Conservation (phyloP, 192 early-diverging fungal genomes). For the Linnemannia hyalina region DNA sequence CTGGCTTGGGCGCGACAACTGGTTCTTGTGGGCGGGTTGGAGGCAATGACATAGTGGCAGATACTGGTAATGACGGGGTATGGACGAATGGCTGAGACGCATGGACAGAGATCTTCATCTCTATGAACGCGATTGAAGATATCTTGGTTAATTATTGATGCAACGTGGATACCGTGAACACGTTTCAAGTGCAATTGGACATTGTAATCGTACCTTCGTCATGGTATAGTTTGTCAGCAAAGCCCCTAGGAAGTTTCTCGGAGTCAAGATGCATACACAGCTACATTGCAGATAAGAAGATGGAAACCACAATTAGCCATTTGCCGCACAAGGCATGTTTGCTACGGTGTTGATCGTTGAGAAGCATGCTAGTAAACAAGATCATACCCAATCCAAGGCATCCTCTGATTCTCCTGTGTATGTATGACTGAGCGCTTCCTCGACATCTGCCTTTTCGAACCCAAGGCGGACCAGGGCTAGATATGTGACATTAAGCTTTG, state of each 20-base stretch:
- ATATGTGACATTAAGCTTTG: constrained; percentile 62
- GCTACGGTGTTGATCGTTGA: neutral
- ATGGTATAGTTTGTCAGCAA: constrained; percentile 62
- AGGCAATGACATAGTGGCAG: constrained; percentile 3
- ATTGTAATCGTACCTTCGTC: constrained; percentile 47
- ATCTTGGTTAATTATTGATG: neutral
- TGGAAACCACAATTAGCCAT: neutral
- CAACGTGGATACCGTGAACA: neutral
- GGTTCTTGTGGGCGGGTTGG: neutral
- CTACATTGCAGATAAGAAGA: neutral
- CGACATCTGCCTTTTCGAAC: constrained; percentile 60
- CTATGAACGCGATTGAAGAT: constrained; percentile 12
- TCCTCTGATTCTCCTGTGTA: constrained; percentile 54
- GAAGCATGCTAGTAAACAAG: neutral
- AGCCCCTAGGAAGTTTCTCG: constrained; percentile 60
- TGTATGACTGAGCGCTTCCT: constrained; percentile 56
- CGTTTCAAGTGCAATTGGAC: neutral
- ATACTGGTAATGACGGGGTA: constrained; percentile 41
- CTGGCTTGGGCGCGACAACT: neutral
- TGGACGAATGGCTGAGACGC: constrained; percentile 30
- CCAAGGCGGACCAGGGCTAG: constrained; percentile 59
- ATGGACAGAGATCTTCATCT: constrained; percentile 50
- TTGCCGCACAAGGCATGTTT: neutral
- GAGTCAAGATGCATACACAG: constrained; percentile 53
- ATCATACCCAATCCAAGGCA: constrained; percentile 68